Percentiles rank a stretch among this genome's conserved stretches.
Conservation (phyloP, 148 eudicot species). For the Silene latifolia region DNA sequence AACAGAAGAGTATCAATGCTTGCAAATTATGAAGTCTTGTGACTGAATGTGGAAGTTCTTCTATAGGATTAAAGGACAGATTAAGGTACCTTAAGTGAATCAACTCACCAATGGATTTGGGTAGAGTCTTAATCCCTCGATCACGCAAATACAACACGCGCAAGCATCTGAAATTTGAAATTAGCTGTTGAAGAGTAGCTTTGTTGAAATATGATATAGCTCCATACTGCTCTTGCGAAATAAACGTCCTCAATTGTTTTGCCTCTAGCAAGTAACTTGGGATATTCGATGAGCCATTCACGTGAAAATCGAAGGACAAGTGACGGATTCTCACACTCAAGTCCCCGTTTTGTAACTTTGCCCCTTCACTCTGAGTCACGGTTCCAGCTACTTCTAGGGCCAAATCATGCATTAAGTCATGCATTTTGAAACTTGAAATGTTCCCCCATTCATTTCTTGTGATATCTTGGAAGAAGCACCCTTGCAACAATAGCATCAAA, state of each 20-base stretch:
- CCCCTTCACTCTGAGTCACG: background rate
- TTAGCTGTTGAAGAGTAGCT: background rate
- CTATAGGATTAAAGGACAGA: background rate
- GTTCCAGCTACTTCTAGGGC: too few relatives aligned
- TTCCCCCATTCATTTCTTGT: too few relatives aligned
- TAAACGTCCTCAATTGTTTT: slow-evolving; percentile 19
- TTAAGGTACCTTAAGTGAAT: slow-evolving; percentile 29
- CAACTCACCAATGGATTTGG: slow-evolving; percentile 20
- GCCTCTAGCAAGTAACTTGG: slow-evolving; percentile 1
- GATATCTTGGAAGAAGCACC: too few relatives aligned
- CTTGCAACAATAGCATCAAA: too few relatives aligned
- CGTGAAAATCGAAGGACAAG: background rate
- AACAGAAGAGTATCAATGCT: slow-evolving; percentile 17
- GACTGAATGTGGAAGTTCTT: slow-evolving; percentile 22
- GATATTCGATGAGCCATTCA: background rate
- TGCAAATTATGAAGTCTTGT: slow-evolving; percentile 38
- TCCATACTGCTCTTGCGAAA: background rate
- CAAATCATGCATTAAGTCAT: too few relatives aligned
- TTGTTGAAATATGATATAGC: background rate
- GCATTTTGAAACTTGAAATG: too few relatives aligned
- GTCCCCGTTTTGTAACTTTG: background rate
- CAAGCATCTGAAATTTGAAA: slow-evolving; percentile 14
- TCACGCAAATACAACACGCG: slow-evolving; percentile 15
- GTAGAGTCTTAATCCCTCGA: slow-evolving; percentile 1
- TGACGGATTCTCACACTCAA: slow-evolving; percentile 1